Evolutionary conservation across 176 grass and related monocot species (phyloP).

Genomic region (Hordeum vulgare): MorexV3_pseudomolecules_assembly NC_058521.1:34119284-34119783

Average conservation of each 20-base stretch:
- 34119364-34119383: neutral
- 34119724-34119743: neutral
- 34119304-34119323: neutral
- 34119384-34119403: neutral
- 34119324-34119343: neutral
- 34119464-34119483: constrained; percentile 73
- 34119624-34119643: neutral
- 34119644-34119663: constrained; percentile 1
- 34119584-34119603: constrained; percentile 16
- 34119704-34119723: neutral
- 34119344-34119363: neutral
- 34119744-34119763: constrained; percentile 22
- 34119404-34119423: neutral
- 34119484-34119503: constrained; percentile 40
- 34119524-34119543: constrained; percentile 95
- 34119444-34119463: constrained; percentile 92
- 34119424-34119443: constrained; percentile 33
- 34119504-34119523: constrained; percentile 58
- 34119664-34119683: neutral
- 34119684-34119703: neutral
- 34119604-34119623: neutral
- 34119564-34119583: constrained; percentile 52
- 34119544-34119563: constrained; percentile 92
- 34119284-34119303: neutral
- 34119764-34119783: neutral